phyloP scores from a whole-genome alignment of 768 basidiomycete species.

The Ephemerocybe angulata region DNA sequence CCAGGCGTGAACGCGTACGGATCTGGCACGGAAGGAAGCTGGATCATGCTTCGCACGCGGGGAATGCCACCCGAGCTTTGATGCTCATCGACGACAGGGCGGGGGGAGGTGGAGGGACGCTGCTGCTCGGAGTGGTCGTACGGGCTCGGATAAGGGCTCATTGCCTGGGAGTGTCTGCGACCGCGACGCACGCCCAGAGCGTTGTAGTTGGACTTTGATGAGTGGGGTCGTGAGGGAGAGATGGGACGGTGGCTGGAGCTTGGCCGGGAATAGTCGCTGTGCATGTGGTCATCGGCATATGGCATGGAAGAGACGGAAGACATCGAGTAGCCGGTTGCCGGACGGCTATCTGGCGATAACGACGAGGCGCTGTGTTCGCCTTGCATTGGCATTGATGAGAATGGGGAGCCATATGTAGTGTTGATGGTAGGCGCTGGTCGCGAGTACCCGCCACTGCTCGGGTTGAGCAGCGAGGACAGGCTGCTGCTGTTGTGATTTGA shows the following conservation, averaged over 20 bases:
- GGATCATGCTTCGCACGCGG: slow-evolving; percentile 81
- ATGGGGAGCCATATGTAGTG: slow-evolving; percentile 67
- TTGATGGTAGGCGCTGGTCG: slow-evolving; percentile 69
- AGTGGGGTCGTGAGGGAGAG: slow-evolving; percentile 63
- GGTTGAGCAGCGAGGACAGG: slow-evolving; percentile 76
- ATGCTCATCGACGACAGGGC: slow-evolving; percentile 53
- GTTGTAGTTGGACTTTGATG: slow-evolving; percentile 57
- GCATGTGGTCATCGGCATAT: slow-evolving; percentile 55
- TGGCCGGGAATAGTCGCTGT: slow-evolving; percentile 70
- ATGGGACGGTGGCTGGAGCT: slow-evolving; percentile 71
- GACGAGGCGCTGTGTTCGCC: slow-evolving; percentile 68
- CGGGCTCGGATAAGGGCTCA: slow-evolving; percentile 83
- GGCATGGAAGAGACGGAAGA: slow-evolving; percentile 75
- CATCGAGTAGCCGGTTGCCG: slow-evolving; percentile 83
- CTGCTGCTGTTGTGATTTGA: slow-evolving; percentile 55
- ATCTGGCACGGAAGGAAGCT: slow-evolving; percentile 63
- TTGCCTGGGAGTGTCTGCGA: slow-evolving; percentile 80
- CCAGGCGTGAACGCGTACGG: slow-evolving; percentile 60
- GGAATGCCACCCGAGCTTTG: slow-evolving; percentile 43
- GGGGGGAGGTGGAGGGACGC: slow-evolving; percentile 69
- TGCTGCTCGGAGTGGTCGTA: slow-evolving; percentile 67
- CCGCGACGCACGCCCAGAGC: slow-evolving; percentile 67
- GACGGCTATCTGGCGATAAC: slow-evolving; percentile 80
- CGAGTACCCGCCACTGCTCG: slow-evolving; percentile 52
- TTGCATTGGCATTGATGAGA: slow-evolving; percentile 67